Evolutionary conservation across 352 stramenopile species (phyloP).

Genomic region (Discostella stelligera): DNA sequence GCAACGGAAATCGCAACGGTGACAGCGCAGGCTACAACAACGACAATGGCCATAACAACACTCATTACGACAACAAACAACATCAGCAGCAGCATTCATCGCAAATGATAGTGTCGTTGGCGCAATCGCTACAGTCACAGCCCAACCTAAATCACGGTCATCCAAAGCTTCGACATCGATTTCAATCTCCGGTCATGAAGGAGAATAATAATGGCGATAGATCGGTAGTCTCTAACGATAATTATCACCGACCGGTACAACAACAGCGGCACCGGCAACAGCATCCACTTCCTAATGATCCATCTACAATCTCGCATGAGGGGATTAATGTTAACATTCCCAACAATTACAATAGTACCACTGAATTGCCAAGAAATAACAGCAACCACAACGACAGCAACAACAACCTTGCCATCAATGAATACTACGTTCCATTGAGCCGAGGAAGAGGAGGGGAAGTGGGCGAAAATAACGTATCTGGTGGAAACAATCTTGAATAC

Average conservation of each 20-base stretch:
- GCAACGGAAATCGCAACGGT: neutral
- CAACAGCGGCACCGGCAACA: neutral
- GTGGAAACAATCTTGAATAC: neutral
- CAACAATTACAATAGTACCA: neutral
- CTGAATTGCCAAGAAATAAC: neutral
- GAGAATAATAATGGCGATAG: neutral
- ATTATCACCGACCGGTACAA: neutral
- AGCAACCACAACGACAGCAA: neutral
- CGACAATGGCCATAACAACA: neutral
- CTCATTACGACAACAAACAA: neutral
- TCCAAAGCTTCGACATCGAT: slow-evolving; percentile 31
- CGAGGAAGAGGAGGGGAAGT: neutral
- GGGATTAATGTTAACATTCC: neutral
- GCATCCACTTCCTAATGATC: neutral
- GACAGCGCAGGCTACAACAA: neutral
- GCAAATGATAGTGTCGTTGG: neutral
- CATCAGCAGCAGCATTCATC: neutral
- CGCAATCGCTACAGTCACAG: neutral
- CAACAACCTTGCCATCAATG: slow-evolving; percentile 2
- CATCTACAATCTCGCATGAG: neutral
- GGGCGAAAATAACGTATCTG: neutral
- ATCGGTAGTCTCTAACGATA: neutral
- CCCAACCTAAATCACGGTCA: slow-evolving; percentile 4
- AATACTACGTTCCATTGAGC: slow-evolving; percentile 27
- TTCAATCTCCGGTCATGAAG: slow-evolving; percentile 14